Evolutionary conservation across 1,284 basidiomycete species (phyloP).

Genomic region (Vanrija sp.): DNA sequence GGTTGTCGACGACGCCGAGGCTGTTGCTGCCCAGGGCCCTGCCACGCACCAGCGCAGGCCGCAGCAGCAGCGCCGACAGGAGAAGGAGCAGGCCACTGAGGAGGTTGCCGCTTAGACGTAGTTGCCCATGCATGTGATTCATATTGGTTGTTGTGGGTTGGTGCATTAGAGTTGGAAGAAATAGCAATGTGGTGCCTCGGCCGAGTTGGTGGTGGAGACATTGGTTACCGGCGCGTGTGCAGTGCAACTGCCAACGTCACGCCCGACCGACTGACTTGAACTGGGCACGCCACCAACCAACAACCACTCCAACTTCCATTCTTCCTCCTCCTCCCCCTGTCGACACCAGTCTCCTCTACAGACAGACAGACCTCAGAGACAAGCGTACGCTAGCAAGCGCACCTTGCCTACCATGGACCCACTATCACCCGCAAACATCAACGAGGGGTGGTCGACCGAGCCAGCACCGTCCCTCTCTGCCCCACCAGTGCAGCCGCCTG

Average conservation of each 20-base stretch:
- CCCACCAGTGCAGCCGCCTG: neutral
- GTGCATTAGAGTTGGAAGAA: neutral
- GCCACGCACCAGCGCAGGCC: conserved; percentile 21
- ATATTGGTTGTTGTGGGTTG: neutral
- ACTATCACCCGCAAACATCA: conserved; percentile 15
- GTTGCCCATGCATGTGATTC: conserved; percentile 8
- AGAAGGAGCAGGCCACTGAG: conserved; percentile 14
- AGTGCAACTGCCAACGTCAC: no score
- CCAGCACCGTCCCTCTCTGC: neutral
- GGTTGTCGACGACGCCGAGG: conserved; percentile 44
- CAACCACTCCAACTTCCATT: neutral
- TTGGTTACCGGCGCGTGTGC: no score
- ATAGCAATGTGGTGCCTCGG: neutral
- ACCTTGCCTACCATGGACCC: conserved; percentile 15
- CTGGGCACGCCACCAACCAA: no score
- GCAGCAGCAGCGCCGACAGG: conserved; percentile 19
- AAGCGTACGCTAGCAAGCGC: neutral
- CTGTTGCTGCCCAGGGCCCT: conserved; percentile 29
- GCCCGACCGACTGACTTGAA: no score
- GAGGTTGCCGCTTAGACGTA: conserved; percentile 8
- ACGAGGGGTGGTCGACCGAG: conserved; percentile 14
- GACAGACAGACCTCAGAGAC: no score
- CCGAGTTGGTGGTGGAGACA: no score
- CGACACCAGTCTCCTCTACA: neutral
- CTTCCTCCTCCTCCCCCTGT: neutral